Conservation (phyloP, 371 early-diverging fungal genomes). For the Dentiscutata heterogama region DNA sequence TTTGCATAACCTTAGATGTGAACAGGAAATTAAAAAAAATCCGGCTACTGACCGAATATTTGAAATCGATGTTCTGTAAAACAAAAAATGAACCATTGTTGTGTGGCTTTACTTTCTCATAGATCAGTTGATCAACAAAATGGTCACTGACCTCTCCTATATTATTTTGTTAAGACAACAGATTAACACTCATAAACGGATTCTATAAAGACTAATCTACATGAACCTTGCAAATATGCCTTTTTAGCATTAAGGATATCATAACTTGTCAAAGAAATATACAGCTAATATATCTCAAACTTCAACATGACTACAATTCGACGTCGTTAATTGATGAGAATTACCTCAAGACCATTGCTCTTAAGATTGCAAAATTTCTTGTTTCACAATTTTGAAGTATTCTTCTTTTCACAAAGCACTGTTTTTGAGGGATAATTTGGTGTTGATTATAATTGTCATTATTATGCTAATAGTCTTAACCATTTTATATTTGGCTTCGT, state of each 20-base stretch:
- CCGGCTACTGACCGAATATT: too few species aligned
- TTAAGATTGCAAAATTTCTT: neutral
- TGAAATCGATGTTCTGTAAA: too few species aligned
- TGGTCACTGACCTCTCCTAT: neutral
- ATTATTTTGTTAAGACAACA: neutral
- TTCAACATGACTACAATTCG: neutral
- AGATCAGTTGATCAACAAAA: neutral
- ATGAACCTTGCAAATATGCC: neutral
- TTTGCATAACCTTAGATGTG: too few species aligned
- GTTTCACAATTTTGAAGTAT: neutral
- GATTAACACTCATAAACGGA: neutral
- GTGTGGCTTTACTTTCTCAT: neutral
- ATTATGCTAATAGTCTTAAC: too few species aligned
- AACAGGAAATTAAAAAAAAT: too few species aligned
- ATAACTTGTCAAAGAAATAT: neutral
- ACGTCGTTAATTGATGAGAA: neutral
- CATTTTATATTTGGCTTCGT: neutral
- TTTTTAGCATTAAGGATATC: neutral
- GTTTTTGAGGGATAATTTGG: too few species aligned
- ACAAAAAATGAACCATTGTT: too few species aligned
- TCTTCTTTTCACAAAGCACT: neutral
- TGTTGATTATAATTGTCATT: too few species aligned
- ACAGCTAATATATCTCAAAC: neutral
- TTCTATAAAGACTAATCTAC: neutral
- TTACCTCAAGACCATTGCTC: neutral